Percentiles rank a stretch among this genome's conserved stretches.
Evolutionary conservation across 2,329 filamentous ascomycete species (phyloP).

Genomic region (Fusarium camptoceras): DNA sequence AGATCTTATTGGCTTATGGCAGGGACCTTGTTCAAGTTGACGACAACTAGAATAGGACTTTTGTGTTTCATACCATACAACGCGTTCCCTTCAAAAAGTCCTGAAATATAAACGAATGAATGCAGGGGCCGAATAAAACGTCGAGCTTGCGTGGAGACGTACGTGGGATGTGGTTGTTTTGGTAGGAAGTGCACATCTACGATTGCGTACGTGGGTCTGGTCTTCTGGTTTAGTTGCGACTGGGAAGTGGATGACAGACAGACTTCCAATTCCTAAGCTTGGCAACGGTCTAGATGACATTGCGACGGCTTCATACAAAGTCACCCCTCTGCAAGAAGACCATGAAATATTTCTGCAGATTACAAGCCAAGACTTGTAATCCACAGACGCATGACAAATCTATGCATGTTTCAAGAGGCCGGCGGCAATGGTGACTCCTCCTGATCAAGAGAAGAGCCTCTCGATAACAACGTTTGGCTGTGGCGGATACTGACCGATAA

Average conservation of each 20-base stretch:
- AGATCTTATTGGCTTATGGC: conserved; percentile 39
- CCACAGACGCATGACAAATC: conserved; percentile 10
- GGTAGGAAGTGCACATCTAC: conserved; percentile 19
- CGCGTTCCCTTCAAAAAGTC: not conserved
- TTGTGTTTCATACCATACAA: conserved; percentile 6
- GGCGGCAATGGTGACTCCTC: conserved; percentile 30
- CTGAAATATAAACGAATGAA: conserved; percentile 4
- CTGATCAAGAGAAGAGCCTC: not conserved
- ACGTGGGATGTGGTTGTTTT: conserved; percentile 15
- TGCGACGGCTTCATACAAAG: conserved; percentile 26
- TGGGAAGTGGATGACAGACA: not conserved
- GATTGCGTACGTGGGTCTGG: conserved; percentile 17
- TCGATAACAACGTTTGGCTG: conserved; percentile 8
- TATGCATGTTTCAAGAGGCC: conserved; percentile 29
- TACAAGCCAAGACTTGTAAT: conserved; percentile 22
- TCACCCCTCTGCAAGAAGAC: not conserved
- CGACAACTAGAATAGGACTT: conserved; percentile 9
- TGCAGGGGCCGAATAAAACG: conserved; percentile 38
- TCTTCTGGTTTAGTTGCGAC: conserved; percentile 4
- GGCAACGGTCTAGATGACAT: conserved; percentile 5
- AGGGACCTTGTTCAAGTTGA: conserved; percentile 15
- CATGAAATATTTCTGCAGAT: conserved; percentile 6
- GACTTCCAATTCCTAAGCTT: conserved; percentile 11
- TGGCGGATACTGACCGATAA: conserved; percentile 13
- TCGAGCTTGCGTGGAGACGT: conserved; percentile 43